phyloP scores from a whole-genome alignment of 176 grass and related monocot genomes.

The Ananas comosus region DNA sequence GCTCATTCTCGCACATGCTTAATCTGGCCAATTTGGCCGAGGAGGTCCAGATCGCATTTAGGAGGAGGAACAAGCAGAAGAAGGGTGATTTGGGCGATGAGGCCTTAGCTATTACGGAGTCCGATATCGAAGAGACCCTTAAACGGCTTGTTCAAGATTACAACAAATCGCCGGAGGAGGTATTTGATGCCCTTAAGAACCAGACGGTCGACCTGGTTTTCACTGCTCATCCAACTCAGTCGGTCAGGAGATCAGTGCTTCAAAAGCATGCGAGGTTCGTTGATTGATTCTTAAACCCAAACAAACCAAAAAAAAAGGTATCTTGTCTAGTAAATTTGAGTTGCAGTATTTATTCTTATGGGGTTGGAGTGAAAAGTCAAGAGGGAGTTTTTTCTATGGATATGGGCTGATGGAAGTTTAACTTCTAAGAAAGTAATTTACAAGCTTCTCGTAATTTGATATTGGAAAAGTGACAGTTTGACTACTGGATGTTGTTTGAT shows the following conservation, averaged over 20 bases:
- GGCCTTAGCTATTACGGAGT: conserved; percentile 75
- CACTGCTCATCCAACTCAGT: conserved; percentile 93
- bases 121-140: conserved; percentile 95
- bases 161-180: conserved; percentile 72
- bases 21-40: conserved; percentile 95
- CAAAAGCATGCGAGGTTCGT: conserved; percentile 82
- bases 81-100: conserved; percentile 76
- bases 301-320: neutral
- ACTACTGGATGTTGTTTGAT: too few species aligned
- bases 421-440: too few species aligned
- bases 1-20: conserved; percentile 99
- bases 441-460: too few species aligned
- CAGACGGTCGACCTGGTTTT: conserved; percentile 96
- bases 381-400: too few species aligned
- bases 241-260: conserved; percentile 81
- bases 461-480: too few species aligned
- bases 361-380: too few species aligned
- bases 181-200: conserved; percentile 93
- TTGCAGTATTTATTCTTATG: too few species aligned
- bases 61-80: conserved; percentile 84
- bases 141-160: conserved; percentile 62
- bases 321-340: neutral
- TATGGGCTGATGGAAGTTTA: too few species aligned
- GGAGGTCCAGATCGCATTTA: conserved; percentile 89
- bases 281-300: neutral